Conservation (phyloP, 2,329 filamentous ascomycete genomes). For the Dothideomycetes sp. region DNA sequence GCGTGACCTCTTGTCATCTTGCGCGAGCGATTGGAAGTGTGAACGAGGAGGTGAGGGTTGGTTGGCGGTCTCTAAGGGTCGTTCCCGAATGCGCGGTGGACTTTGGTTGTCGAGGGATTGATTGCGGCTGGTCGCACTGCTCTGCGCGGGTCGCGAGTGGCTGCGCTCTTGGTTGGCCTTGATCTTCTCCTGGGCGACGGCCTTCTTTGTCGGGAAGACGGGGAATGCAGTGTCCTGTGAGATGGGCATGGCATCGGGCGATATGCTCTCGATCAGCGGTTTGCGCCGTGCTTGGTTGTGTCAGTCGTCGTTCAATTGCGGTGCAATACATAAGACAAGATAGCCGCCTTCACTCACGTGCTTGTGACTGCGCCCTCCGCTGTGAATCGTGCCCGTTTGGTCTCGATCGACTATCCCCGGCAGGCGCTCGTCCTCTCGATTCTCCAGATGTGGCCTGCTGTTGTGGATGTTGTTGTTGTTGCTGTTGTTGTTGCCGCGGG, state of each 20-base stretch:
- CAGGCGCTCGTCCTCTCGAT: too few relatives aligned
- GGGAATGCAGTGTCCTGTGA: conserved; percentile 41
- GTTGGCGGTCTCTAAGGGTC: too few relatives aligned
- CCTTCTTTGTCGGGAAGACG: conserved; percentile 31
- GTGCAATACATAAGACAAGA: too few relatives aligned
- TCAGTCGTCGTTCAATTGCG: conserved; percentile 10
- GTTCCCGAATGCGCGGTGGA: conserved; percentile 3
- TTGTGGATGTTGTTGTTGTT: too few relatives aligned
- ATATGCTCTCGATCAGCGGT: conserved; percentile 21
- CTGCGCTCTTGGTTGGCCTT: not conserved
- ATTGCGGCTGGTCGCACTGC: too few relatives aligned
- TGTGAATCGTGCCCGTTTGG: conserved; percentile 15
- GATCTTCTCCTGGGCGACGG: conserved; percentile 25
- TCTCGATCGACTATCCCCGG: not conserved
- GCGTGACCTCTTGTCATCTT: too few relatives aligned
- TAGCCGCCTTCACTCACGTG: conserved; percentile 1
- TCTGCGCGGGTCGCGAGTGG: not conserved
- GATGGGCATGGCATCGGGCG: conserved; percentile 22
- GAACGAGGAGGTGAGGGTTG: too few relatives aligned
- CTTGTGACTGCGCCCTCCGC: not conserved
- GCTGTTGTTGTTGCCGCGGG: conserved; percentile 22
- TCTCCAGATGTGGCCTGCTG: too few relatives aligned
- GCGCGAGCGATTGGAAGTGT: too few relatives aligned
- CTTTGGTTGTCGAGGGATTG: not conserved
- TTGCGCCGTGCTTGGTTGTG: conserved; percentile 10